phyloP scores from a whole-genome alignment of 2,329 filamentous ascomycete genomes.

The Dothidotthia symphoricarpi region DNA sequence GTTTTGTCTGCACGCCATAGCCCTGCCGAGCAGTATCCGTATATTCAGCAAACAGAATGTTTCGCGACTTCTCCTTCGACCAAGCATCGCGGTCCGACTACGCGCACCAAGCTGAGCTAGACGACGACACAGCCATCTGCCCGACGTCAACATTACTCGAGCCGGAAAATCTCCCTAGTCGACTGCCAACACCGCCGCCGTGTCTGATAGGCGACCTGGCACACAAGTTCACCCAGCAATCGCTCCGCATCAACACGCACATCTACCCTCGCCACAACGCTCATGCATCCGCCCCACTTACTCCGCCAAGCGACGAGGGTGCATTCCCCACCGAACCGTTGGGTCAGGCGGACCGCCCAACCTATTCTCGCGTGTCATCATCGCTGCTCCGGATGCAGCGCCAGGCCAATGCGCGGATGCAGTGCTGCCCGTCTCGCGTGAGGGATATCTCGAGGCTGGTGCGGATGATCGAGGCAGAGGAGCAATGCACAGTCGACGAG shows the following conservation, averaged over 20 bases:
- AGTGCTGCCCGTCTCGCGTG: constrained; percentile 42
- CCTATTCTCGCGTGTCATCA: constrained; percentile 36
- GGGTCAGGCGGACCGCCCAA: constrained; percentile 14
- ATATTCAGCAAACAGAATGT: constrained; percentile 20
- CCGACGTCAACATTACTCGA: constrained; percentile 28
- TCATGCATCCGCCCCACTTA: constrained; percentile 19
- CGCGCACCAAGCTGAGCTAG: constrained; percentile 28
- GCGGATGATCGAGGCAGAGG: constrained; percentile 43
- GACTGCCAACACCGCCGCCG: constrained; percentile 30
- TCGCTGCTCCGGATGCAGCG: constrained; percentile 42
- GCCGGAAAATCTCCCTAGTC: constrained; percentile 6
- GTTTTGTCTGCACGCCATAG: too few relatives aligned
- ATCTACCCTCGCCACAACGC: constrained; percentile 2
- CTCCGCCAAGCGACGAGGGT: constrained; percentile 26
- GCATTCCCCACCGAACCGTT: constrained; percentile 13
- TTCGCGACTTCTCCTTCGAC: constrained; percentile 43
- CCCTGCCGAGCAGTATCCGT: too few relatives aligned
- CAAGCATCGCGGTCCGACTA: constrained; percentile 34
- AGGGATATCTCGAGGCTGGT: constrained; percentile 46
- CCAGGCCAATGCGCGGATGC: constrained; percentile 42
- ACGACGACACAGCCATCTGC: constrained; percentile 23
- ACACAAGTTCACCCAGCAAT: constrained; percentile 35
- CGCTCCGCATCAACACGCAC: constrained; percentile 27
- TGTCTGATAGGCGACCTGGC: constrained; percentile 40
- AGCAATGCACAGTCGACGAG: constrained; percentile 43